Conservation (phyloP, 768 basidiomycete genomes). For the Rickenella mellea region DNA sequence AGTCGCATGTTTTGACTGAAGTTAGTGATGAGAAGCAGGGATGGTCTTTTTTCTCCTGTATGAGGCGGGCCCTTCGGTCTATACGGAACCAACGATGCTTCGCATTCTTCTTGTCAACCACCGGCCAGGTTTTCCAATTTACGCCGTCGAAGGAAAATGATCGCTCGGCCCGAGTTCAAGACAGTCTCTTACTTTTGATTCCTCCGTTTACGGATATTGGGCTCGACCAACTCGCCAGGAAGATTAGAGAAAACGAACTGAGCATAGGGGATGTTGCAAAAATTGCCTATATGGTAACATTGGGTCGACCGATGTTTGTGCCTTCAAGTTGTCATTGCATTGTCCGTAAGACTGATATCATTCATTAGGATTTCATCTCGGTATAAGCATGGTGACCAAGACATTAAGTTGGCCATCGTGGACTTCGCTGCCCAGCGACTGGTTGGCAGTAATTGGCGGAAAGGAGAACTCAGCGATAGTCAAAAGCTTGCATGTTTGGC, state of each 20-base stretch:
- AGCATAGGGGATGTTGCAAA: constrained; percentile 12
- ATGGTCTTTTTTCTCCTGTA: constrained; percentile 2
- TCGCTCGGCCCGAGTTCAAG: constrained; percentile 5
- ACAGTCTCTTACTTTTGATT: constrained; percentile 4
- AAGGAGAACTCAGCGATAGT: no score
- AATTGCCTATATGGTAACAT: constrained; percentile 10
- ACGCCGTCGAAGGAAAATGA: constrained; percentile 2
- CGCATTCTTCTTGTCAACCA: constrained; percentile 16
- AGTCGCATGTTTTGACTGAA: constrained; percentile 11
- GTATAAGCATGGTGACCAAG: constrained; percentile 6
- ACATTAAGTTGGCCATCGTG: constrained; percentile 5
- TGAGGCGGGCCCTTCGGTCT: constrained; percentile 8
- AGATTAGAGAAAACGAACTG: constrained; percentile 1
- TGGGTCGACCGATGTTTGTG: constrained; percentile 19
- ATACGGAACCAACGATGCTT: constrained; percentile 9
- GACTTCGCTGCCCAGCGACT: constrained; percentile 6
- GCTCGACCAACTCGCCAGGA: constrained; percentile 16
- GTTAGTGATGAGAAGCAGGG: neutral
- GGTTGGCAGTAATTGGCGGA: neutral
- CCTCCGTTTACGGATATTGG: constrained; percentile 14
- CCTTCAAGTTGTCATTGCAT: no score
- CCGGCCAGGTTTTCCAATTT: constrained; percentile 9
- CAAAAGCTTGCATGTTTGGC: constrained; percentile 8
- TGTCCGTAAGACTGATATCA: no score
- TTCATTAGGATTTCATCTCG: constrained; percentile 9